phyloP scores from a whole-genome alignment of 148 eudicot genomes.

The Heliosperma pusillum region DNA sequence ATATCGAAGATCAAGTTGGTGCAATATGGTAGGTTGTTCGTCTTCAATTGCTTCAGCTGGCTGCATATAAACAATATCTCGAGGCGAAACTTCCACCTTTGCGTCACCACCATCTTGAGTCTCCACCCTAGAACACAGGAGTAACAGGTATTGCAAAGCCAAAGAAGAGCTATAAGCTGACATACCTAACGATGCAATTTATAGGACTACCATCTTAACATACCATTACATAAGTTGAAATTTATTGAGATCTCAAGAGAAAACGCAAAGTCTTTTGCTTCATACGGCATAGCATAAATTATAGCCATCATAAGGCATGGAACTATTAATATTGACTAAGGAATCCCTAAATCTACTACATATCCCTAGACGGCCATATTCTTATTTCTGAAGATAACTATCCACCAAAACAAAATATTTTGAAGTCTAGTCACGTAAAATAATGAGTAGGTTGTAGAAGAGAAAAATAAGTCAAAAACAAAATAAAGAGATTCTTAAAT shows the following conservation, averaged over 20 bases:
- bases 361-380: no score
- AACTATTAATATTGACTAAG: no score
- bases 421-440: no score
- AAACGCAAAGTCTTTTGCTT: no score
- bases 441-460: background rate
- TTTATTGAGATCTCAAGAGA: no score
- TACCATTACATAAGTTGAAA: no score
- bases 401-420: no score
- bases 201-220: background rate
- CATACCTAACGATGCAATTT: background rate
- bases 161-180: background rate
- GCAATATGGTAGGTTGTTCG: slow-evolving; percentile 65
- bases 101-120: slow-evolving; percentile 99
- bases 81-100: slow-evolving; percentile 91
- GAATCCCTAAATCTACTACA: no score
- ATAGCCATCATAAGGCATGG: no score
- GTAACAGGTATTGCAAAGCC: background rate
- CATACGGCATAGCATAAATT: no score
- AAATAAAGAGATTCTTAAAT: no score
- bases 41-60: slow-evolving; percentile 71
- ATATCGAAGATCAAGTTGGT: slow-evolving; percentile 90
- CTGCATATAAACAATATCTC: slow-evolving; percentile 82
- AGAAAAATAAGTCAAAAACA: background rate
- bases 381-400: no score
- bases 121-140: slow-evolving; percentile 67